Percentiles rank a stretch among this genome's conserved stretches.
Conservation (phyloP, 495 filamentous ascomycete species). For the Aspergillus baeticus region DNA sequence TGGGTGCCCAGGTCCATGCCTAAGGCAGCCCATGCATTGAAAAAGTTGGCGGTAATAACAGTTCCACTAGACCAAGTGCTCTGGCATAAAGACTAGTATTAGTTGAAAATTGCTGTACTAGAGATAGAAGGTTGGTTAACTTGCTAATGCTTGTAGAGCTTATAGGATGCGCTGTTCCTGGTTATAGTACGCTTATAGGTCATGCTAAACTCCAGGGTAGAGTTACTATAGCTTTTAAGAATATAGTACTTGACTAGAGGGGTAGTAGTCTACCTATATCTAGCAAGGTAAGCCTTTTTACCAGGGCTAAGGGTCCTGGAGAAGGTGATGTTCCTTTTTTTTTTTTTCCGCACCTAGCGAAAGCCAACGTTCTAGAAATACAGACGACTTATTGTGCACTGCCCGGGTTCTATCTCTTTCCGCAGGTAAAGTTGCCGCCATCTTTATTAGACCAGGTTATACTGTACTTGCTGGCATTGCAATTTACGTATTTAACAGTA, state of each 20-base stretch:
- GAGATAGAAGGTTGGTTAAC: conserved; percentile 60
- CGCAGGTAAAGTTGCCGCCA: conserved; percentile 59
- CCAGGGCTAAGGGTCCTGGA: conserved; percentile 52
- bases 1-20: conserved; percentile 52
- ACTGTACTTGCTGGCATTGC: conserved; percentile 53
- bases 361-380: no score
- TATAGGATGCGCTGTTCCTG: conserved; percentile 61
- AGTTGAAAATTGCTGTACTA: conserved; percentile 58
- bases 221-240: conserved; percentile 56
- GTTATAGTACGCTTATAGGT: conserved; percentile 52
- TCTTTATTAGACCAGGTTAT: conserved; percentile 46
- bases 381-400: conserved; percentile 31
- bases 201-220: conserved; percentile 48
- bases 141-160: conserved; percentile 59
- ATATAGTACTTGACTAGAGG: conserved; percentile 68
- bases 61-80: conserved; percentile 54
- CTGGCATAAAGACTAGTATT: conserved; percentile 60
- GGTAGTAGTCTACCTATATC: conserved; percentile 63
- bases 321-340: conserved; percentile 54
- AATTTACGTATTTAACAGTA: conserved; percentile 57
- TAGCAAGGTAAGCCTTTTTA: conserved; percentile 58
- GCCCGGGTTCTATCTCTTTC: conserved; percentile 62
- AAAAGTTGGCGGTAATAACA: conserved; percentile 56
- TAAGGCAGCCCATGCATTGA: conserved; percentile 56
- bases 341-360: no score